phyloP scores from a whole-genome alignment of 106 monocot genomes.

The Dendrobium huoshanense region DNA sequence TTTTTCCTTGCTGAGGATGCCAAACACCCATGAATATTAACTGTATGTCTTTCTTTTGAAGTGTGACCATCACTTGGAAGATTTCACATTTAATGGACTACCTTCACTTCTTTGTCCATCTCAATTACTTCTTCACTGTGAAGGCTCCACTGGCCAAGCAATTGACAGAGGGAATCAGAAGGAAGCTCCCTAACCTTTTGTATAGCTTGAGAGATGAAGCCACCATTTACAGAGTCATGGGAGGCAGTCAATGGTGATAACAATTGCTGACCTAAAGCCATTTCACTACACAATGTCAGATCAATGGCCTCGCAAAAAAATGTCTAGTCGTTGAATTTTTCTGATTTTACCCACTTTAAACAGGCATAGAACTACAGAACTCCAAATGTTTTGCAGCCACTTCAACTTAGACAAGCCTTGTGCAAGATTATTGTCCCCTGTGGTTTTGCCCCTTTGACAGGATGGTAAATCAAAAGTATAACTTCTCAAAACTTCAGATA shows the following conservation, averaged over 20 bases:
- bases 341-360: constrained; percentile 67
- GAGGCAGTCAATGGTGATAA: constrained; percentile 9
- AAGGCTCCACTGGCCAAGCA: too few relatives aligned
- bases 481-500: constrained; percentile 30
- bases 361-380: constrained; percentile 69
- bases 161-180: too few relatives aligned
- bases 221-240: constrained; percentile 22
- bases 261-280: constrained; percentile 13
- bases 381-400: constrained; percentile 47
- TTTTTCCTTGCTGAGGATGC: too few relatives aligned
- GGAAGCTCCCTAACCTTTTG: constrained; percentile 52
- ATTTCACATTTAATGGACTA: constrained; percentile 34
- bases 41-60: constrained; percentile 13
- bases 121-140: not conserved
- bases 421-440: constrained; percentile 17
- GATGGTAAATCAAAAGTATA: constrained; percentile 65
- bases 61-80: constrained; percentile 12
- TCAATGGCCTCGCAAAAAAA: constrained; percentile 72
- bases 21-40: constrained; percentile 18
- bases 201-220: constrained; percentile 55
- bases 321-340: constrained; percentile 64
- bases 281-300: constrained; percentile 27
- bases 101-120: constrained; percentile 30
- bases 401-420: constrained; percentile 50
- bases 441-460: constrained; percentile 35